These are phyloP conservation scores for Saururus chinensis DNA, from an alignment of 164 flowering plant species.

Conservation along the genomic window DNA sequence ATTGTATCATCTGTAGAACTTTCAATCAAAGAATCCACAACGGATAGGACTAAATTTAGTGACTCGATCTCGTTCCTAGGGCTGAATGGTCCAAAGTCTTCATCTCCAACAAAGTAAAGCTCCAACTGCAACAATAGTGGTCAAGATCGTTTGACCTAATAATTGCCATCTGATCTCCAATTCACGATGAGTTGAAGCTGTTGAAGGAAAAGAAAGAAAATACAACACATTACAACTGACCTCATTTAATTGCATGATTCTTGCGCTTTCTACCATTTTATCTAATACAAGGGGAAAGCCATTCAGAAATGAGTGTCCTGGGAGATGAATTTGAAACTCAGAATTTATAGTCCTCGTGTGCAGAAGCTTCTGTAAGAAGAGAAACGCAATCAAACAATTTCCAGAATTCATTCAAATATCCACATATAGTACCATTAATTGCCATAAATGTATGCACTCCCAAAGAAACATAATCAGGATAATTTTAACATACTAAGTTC, in stretches of 20 bases:
- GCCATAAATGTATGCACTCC: not conserved
- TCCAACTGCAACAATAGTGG: slow-evolving; percentile 45
- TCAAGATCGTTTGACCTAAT: not conserved
- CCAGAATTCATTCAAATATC: not conserved
- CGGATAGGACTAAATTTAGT: slow-evolving; percentile 45
- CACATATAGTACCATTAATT: not conserved
- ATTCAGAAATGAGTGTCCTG: slow-evolving; percentile 15
- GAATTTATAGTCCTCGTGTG: slow-evolving; percentile 26
- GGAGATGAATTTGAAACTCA: slow-evolving; percentile 22
- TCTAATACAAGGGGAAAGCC: slow-evolving; percentile 20
- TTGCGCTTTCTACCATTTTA: slow-evolving; percentile 38
- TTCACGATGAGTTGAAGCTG: not conserved
- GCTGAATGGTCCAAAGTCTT: slow-evolving; percentile 33
- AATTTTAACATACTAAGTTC: not conserved
- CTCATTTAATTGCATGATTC: slow-evolving; percentile 66
- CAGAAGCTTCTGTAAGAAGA: slow-evolving; percentile 40
- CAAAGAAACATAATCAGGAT: not conserved
- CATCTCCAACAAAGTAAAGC: slow-evolving; percentile 56
- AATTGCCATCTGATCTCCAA: no score
- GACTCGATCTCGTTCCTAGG: slow-evolving; percentile 74
- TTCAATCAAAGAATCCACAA: slow-evolving; percentile 20
- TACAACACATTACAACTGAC: slow-evolving; percentile 18
- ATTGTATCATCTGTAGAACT: slow-evolving; percentile 8
- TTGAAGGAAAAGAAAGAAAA: not conserved
- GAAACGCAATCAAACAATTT: not conserved